Evolutionary conservation across 192 early-diverging fungal genomes (phyloP).

Genomic region (Backusella sp.): DNA sequence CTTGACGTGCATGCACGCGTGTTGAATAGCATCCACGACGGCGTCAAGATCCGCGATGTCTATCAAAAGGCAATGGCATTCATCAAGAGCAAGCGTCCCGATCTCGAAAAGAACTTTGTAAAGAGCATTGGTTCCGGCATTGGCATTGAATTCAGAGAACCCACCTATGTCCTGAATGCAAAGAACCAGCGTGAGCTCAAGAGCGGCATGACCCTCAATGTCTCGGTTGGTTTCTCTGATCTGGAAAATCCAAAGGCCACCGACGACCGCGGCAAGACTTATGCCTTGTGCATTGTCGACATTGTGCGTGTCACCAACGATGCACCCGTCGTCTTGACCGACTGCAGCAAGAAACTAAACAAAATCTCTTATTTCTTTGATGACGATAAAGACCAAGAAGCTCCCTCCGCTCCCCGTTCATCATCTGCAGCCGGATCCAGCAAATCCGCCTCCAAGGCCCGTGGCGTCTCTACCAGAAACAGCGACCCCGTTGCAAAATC

Average conservation of each 20-base stretch:
- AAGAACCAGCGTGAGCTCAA: constrained; percentile 69
- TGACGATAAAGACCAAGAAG: constrained; percentile 30
- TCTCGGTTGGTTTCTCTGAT: constrained; percentile 85
- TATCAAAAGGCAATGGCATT: constrained; percentile 67
- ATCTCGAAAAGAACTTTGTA: constrained; percentile 82
- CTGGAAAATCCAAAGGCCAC: constrained; percentile 70
- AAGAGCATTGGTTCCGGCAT: constrained; percentile 89
- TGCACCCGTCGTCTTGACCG: constrained; percentile 47
- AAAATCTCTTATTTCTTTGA: constrained; percentile 49
- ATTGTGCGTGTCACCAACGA: constrained; percentile 75
- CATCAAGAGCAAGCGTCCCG: constrained; percentile 78
- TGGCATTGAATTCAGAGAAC: constrained; percentile 94
- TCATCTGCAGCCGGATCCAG: background rate
- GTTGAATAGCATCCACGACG: constrained; percentile 68
- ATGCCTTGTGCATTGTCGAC: constrained; percentile 84
- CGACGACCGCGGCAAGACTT: constrained; percentile 75
- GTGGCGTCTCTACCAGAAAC: background rate
- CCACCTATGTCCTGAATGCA: constrained; percentile 70
- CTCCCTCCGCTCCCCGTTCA: background rate
- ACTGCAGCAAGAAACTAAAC: constrained; percentile 52
- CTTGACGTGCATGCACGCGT: constrained; percentile 80
- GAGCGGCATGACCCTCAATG: constrained; percentile 81
- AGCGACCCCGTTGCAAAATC: constrained; percentile 50
- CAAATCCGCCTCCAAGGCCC: background rate
- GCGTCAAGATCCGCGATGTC: constrained; percentile 73